Evolutionary conservation across 148 eudicot genomes (phyloP).

Genomic region (Arbutus unedo): DNA sequence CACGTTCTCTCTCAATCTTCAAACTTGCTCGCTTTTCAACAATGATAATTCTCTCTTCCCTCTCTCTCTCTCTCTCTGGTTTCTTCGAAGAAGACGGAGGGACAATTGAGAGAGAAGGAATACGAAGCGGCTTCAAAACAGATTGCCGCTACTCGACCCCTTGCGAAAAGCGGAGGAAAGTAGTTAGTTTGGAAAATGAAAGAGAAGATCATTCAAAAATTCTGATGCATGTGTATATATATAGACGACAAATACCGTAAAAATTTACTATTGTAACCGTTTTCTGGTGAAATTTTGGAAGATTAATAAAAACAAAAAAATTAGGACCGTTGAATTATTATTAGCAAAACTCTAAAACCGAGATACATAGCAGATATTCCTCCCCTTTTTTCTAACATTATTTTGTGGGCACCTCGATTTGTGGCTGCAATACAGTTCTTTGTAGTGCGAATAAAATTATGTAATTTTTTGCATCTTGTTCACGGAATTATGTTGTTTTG

Average conservation of each 20-base stretch:
- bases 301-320: too few relatives aligned
- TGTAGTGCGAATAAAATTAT: too few relatives aligned
- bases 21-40: background rate
- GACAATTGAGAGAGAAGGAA: background rate
- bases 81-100: conserved; percentile 1
- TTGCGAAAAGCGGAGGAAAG: background rate
- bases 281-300: too few relatives aligned
- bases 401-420: too few relatives aligned
- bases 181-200: background rate
- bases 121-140: conserved; percentile 8
- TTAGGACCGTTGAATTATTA: background rate
- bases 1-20: background rate
- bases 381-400: too few relatives aligned
- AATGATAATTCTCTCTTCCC: conserved; percentile 2
- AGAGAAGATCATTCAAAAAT: background rate
- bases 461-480: too few relatives aligned
- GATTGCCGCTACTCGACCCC: conserved; percentile 2
- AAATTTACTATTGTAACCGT: too few relatives aligned
- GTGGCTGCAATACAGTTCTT: too few relatives aligned
- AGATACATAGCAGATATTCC: background rate
- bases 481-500: too few relatives aligned
- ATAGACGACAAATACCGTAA: background rate
- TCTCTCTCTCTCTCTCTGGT: conserved; percentile 12
- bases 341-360: background rate
- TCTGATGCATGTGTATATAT: background rate